A percentile compares a stretch with the other conserved stretches of the same genome.
Conservation (phyloP, 148 eudicot species). For the Spergularia marina region DNA sequence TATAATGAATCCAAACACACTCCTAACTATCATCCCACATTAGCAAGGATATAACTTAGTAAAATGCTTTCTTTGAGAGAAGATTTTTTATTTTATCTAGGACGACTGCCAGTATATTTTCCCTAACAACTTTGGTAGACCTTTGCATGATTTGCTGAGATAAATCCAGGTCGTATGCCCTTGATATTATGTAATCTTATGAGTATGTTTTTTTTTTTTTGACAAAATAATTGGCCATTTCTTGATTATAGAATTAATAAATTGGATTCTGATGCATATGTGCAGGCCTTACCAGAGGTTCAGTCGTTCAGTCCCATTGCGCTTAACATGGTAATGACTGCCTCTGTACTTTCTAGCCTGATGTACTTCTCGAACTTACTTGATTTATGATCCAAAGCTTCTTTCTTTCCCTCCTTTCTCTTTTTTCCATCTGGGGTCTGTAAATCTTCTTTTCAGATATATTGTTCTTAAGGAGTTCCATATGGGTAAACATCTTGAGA, state of each 20-base stretch:
- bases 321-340: slow-evolving; percentile 59
- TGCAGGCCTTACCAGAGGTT: slow-evolving; percentile 67
- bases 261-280: slow-evolving; percentile 23
- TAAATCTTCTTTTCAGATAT: not conserved
- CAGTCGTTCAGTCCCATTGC: slow-evolving; percentile 55
- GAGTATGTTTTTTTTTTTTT: not conserved
- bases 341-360: not conserved
- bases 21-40: not conserved
- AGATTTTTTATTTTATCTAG: not conserved
- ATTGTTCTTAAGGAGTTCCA: not conserved
- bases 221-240: too few species aligned
- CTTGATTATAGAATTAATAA: not conserved
- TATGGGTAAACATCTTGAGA: not conserved
- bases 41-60: not conserved
- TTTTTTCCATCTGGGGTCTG: not conserved
- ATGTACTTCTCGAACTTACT: not conserved
- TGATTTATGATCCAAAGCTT: not conserved
- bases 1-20: not conserved
- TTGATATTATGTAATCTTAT: not conserved
- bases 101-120: not conserved
- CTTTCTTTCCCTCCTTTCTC: not conserved
- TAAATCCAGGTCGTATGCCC: not conserved
- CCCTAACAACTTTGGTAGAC: not conserved
- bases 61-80: not conserved
- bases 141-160: slow-evolving; percentile 9